These are phyloP conservation scores for Ascosphaera acerosa DNA, from an alignment of 2,329 filamentous ascomycete genomes.

Conservation along the genomic window DNA sequence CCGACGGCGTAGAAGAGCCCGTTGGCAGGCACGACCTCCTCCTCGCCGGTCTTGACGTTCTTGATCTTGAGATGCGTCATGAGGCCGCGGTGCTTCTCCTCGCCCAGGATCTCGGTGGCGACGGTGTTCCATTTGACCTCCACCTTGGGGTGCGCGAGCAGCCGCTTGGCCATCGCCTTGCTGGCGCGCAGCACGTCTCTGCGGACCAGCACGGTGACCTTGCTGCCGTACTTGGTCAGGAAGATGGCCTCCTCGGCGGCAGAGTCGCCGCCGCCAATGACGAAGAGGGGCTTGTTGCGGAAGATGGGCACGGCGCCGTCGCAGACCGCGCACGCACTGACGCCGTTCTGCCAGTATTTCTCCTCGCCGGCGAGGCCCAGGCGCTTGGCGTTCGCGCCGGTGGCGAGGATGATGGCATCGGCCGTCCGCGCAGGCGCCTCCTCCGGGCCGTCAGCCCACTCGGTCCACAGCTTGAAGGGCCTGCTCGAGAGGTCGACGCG, in stretches of 20 bases:
- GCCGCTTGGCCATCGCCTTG: constrained; percentile 72
- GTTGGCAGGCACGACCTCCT: constrained; percentile 69
- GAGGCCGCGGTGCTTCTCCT: constrained; percentile 44
- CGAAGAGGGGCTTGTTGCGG: constrained; percentile 80
- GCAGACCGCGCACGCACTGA: constrained; percentile 90
- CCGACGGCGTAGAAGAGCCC: constrained; percentile 95
- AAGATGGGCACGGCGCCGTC: constrained; percentile 95
- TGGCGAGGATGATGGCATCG: constrained; percentile 81
- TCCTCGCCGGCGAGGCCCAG: constrained; percentile 70
- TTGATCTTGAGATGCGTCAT: constrained; percentile 76
- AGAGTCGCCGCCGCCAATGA: constrained; percentile 90
- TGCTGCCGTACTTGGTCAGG: constrained; percentile 88
- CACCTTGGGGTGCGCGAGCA: constrained; percentile 66
- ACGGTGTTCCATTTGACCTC: constrained; percentile 69
- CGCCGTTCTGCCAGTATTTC: constrained; percentile 90
- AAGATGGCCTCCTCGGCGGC: constrained; percentile 95
- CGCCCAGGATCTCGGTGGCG: constrained; percentile 62
- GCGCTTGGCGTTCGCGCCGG: constrained; percentile 72
- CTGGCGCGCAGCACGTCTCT: constrained; percentile 66
- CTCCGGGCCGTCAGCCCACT: constrained; percentile 50
- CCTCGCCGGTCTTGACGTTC: constrained; percentile 47
- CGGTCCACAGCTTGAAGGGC: constrained; percentile 84
- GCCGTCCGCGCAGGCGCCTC: constrained; percentile 55
- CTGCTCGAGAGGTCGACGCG: constrained; percentile 61
- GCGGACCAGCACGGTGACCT: constrained; percentile 82